Evolutionary conservation across 2,329 filamentous ascomycete genomes (phyloP), one percentile per base, ranked within the genome.

Genomic region (Alternaria hordeiaustralica): DNA sequence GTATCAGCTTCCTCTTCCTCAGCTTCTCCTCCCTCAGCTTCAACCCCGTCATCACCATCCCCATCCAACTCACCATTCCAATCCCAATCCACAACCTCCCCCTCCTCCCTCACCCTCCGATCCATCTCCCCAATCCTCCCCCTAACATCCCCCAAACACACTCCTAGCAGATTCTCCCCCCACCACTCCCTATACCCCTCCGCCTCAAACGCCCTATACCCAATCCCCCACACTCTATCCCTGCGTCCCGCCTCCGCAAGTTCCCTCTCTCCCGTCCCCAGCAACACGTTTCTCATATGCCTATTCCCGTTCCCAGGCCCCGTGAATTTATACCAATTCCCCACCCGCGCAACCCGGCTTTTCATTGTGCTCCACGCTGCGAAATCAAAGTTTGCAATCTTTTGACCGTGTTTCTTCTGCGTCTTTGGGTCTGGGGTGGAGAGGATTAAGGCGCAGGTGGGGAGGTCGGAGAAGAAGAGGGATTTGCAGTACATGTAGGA

Each of bases 121-220:
- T 50, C 23, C 2, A 53, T 9, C 50, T 18, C 43, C 18, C 81
- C 81, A 61, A 91, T 76, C 66, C 81, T 79, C 64, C 78, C 81
- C 61, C 89, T 84, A 23, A 87, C 87, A 55, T 81, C 82, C 86
- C 86, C 87, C 73, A 91, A 74, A n/a, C 84, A 87, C 76, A 85
- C 85, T 0, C 89, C 89, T 28, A 91, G 76, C 51, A 90, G 70
- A 75, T 91, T 91, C 78, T 85, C 61, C 1, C 89, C 89, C 89
- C 89, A 91, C 3, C 73, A 65, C 20, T 78, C 75, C 45, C 83
- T 82, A 28, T 82, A 80, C 1, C 23, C 66, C 63, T 80, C 68
- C 33, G 61, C 66, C 23, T 67, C 58, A 46, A 58, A 18, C 45
- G 26, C 63, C 20, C 28, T 58, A 62, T 65, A 71, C 55, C 69